Evolutionary conservation across 2,329 filamentous ascomycete species (phyloP).

Genomic region (Camptophora hylomeconis): DNA sequence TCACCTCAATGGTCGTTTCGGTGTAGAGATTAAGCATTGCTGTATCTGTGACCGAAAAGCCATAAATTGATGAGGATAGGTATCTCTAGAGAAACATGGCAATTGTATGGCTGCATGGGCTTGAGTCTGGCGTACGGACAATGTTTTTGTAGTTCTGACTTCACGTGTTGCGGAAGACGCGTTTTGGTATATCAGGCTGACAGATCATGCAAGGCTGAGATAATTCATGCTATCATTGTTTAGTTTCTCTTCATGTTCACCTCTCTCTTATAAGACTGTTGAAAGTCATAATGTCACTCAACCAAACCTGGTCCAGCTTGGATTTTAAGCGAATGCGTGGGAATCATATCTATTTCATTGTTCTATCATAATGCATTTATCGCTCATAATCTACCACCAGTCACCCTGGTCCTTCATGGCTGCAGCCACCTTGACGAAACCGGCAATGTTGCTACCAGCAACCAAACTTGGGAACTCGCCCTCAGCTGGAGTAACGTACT

Average conservation of each 20-base stretch:
- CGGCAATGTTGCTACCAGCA: constrained; percentile 91
- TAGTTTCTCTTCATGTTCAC: too few relatives aligned
- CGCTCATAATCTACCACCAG: constrained; percentile 75
- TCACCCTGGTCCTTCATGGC: constrained; percentile 97
- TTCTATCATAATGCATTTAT: constrained; percentile 1
- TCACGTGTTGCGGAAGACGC: too few relatives aligned
- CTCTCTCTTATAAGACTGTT: too few relatives aligned
- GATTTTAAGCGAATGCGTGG: not conserved
- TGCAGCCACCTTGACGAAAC: constrained; percentile 87
- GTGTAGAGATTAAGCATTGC: constrained; percentile 18
- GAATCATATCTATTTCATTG: not conserved
- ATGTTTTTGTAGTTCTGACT: too few relatives aligned
- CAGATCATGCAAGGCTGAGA: too few relatives aligned
- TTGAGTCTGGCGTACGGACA: too few relatives aligned
- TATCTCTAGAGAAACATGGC: too few relatives aligned
- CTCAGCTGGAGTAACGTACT: constrained; percentile 67
- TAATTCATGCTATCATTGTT: too few relatives aligned
- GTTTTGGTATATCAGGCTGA: too few relatives aligned
- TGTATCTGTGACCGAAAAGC: constrained; percentile 2
- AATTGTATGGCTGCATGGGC: too few relatives aligned
- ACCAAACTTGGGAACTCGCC: constrained; percentile 82
- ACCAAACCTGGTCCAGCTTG: not conserved
- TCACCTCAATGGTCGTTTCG: constrained; percentile 15
- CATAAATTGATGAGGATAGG: not conserved
- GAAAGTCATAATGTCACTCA: not conserved